Base-by-base conservation (phyloP, 371 early-diverging fungal genomes). In the Blastocladiella emersonii region DNA sequence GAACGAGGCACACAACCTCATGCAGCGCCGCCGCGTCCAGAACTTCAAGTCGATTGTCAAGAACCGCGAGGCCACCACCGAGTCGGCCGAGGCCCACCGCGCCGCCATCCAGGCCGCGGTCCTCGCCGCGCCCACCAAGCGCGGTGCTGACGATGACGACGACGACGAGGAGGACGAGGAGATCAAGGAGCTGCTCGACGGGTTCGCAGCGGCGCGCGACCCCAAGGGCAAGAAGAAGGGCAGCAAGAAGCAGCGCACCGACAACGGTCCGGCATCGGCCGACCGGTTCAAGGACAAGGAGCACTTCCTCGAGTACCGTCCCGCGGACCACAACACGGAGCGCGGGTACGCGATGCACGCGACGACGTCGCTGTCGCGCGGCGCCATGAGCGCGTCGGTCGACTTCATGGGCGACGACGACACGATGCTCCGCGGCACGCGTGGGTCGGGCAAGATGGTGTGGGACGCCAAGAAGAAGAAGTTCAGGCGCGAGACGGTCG, bases 401-500 rank as follows among this genome's bases (percentile, higher is more conserved):
- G 90, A 93, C 63, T 62, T 95, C 57, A 79, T 82, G 61, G 90
- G 87, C 49, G 96, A 95, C 66, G 95, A 93, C 61, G 79, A 82
- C 39, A 87, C 85, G 34, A 72, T 79, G 19, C 63, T 74, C n/a
- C 61, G 65, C 34, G 3, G 8, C 6, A 30, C n/a, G 12, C 76
- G 78, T 66, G 69, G 70, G 32, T 79, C 75, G 56, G 70, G 72
- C 57, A 76, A 75, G 36, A 66, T 94, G 49, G 81, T 86, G 49
- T 98, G 98, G 98, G 97, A 98, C 70, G 76, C 85, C 56, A 91
- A 87, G 71, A 94, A 95, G 83, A 91, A 90, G 74, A 87, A 85
- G 70, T 95, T 93, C 78, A 84, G 90, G 55, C 71, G 82, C 34
- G 86, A 87, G 27, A 76, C 79, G 5, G 80, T 93, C 66, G 98